Conservation (phyloP, 2,329 filamentous ascomycete genomes). For the Calonectria honghensis region DNA sequence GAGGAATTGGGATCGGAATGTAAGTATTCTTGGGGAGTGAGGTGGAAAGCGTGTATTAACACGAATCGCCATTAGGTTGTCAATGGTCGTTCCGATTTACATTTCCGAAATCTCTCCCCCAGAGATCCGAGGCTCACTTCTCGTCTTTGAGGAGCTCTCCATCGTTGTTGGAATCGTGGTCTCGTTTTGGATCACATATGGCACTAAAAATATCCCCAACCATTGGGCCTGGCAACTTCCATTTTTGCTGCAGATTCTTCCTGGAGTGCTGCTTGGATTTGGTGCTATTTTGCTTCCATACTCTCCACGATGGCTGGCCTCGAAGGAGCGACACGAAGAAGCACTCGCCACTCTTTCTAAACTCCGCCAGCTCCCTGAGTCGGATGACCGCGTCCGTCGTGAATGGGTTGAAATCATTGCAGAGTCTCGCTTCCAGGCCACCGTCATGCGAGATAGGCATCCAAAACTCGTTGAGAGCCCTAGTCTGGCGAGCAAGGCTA, state of each 20-base stretch:
- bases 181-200: constrained; percentile 7
- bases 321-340: constrained; percentile 31
- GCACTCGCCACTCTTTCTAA: constrained; percentile 36
- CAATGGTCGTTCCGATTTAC: constrained; percentile 13
- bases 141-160: constrained; percentile 9
- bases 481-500: background rate
- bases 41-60: background rate
- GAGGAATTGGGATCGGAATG: constrained; percentile 12
- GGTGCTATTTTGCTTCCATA: background rate
- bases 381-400: constrained; percentile 43
- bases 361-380: constrained; percentile 44
- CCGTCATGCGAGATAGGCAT: constrained; percentile 17
- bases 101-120: constrained; percentile 13
- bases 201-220: background rate
- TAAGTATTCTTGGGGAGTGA: background rate
- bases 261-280: background rate
- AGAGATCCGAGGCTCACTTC: constrained; percentile 1
- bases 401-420: constrained; percentile 44
- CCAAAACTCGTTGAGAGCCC: background rate
- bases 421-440: constrained; percentile 27
- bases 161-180: constrained; percentile 15
- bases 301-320: constrained; percentile 31
- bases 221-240: constrained; percentile 3
- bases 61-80: background rate
- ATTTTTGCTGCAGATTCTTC: background rate